These are phyloP conservation scores for Biancaea sappan DNA, from an alignment of 306 rosid genomes.

Conservation along the genomic window DNA sequence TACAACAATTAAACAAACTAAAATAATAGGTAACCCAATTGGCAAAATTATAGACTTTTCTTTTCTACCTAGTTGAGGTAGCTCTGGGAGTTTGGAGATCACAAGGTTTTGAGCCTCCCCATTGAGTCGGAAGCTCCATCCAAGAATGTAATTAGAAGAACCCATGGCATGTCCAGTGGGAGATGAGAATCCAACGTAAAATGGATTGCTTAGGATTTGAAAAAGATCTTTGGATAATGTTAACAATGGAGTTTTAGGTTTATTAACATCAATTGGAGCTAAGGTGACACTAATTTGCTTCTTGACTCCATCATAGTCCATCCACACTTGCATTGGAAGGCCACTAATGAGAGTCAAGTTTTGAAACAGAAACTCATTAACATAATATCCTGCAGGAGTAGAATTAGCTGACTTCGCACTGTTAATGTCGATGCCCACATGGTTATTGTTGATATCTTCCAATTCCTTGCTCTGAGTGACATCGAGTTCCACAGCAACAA, in stretches of 20 bases:
- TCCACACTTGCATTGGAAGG: too few species aligned
- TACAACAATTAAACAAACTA: conserved; percentile 25
- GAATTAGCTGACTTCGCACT: too few species aligned
- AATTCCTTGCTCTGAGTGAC: too few species aligned
- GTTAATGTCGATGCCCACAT: conserved; percentile 47
- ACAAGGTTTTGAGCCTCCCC: conserved; percentile 47
- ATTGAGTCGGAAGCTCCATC: conserved; percentile 64
- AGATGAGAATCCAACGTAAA: conserved; percentile 72
- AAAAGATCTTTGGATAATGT: conserved; percentile 51
- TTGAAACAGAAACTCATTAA: too few species aligned
- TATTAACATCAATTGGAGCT: too few species aligned
- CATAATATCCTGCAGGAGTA: too few species aligned
- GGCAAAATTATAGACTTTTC: neutral
- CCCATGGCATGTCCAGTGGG: conserved; percentile 49
- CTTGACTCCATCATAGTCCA: too few species aligned
- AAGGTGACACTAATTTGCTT: conserved; percentile 51
- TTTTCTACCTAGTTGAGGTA: conserved; percentile 36
- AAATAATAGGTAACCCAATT: neutral
- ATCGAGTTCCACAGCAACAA: too few species aligned
- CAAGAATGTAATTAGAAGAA: conserved; percentile 58
- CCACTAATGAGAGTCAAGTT: too few species aligned
- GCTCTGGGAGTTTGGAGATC: conserved; percentile 46
- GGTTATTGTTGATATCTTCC: too few species aligned
- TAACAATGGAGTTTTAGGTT: too few species aligned
- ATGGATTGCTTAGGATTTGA: conserved; percentile 31